phyloP scores from a whole-genome alignment of 192 early-diverging fungal species.

The Backusella luteola region DNA sequence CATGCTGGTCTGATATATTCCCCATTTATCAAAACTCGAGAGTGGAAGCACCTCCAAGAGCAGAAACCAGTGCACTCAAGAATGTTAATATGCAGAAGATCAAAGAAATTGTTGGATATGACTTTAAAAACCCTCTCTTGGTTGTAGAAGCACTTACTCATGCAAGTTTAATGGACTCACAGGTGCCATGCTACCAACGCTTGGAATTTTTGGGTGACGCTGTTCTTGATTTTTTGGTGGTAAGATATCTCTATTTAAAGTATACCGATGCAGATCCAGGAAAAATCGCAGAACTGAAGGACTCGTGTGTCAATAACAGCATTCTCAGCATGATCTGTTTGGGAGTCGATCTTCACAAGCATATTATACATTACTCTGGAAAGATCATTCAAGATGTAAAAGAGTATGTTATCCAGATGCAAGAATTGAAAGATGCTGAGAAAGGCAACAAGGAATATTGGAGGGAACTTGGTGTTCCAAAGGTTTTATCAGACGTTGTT shows the following conservation, averaged over 20 bases:
- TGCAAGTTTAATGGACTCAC: conserved; percentile 56
- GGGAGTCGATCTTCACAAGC: conserved; percentile 58
- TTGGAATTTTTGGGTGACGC: conserved; percentile 88
- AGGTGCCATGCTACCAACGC: conserved; percentile 77
- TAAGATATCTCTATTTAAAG: conserved; percentile 68
- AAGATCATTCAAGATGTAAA: conserved; percentile 54
- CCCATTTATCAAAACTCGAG: conserved; percentile 1
- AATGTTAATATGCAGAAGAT: conserved; percentile 25
- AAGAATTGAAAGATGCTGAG: conserved; percentile 28
- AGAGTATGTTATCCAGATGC: conserved; percentile 52
- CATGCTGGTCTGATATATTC: conserved; percentile 48
- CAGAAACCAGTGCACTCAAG: conserved; percentile 7
- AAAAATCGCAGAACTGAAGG: conserved; percentile 76
- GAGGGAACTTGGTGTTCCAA: conserved; percentile 75
- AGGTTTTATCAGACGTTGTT: conserved; percentile 81
- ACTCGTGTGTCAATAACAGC: conserved; percentile 83
- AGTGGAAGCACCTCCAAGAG: conserved; percentile 14
- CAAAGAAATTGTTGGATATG: conserved; percentile 55
- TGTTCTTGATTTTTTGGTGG: conserved; percentile 75
- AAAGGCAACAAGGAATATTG: conserved; percentile 64
- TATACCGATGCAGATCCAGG: conserved; percentile 69
- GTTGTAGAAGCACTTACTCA: conserved; percentile 87
- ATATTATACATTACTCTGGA: conserved; percentile 63
- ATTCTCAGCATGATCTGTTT: conserved; percentile 72
- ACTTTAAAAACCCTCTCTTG: conserved; percentile 65